Conservation (phyloP, 352 stramenopile species). For the Bremia lactucae region DNA sequence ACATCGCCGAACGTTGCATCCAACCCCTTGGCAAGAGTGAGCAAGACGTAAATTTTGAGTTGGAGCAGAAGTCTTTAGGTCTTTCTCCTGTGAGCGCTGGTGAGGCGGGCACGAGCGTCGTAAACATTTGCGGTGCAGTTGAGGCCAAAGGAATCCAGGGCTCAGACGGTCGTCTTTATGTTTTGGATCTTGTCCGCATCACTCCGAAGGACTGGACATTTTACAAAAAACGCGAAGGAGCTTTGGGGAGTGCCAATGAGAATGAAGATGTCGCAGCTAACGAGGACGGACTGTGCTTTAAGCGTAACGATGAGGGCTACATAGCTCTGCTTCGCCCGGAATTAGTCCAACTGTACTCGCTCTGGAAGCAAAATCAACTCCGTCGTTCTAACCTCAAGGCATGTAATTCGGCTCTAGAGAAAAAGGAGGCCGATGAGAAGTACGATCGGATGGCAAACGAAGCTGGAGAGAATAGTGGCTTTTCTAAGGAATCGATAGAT, state of each 20-base stretch:
- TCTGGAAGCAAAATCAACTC: slow-evolving; percentile 84
- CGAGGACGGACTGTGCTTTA: slow-evolving; percentile 45
- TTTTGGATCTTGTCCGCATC: slow-evolving; percentile 91
- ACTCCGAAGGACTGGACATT: slow-evolving; percentile 92
- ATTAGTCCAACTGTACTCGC: slow-evolving; percentile 85
- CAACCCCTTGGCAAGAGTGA: slow-evolving; percentile 58
- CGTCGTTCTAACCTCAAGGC: slow-evolving; percentile 47
- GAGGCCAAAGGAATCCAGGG: slow-evolving; percentile 93
- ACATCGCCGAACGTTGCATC: slow-evolving; percentile 83
- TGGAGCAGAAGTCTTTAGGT: slow-evolving; percentile 22
- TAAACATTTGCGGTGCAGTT: slow-evolving; percentile 84
- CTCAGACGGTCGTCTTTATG: slow-evolving; percentile 90
- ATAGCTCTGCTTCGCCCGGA: slow-evolving; percentile 87
- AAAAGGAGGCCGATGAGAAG: slow-evolving; percentile 32
- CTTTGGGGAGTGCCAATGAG: slow-evolving; percentile 7
- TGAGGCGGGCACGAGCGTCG: slow-evolving; percentile 44
- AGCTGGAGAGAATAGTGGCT: slow-evolving; percentile 19
- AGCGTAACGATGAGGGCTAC: slow-evolving; percentile 80
- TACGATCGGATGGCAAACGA: slow-evolving; percentile 5
- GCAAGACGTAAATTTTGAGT: slow-evolving; percentile 25
- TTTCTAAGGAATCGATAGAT: slow-evolving; percentile 18
- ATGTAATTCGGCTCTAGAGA: slow-evolving; percentile 34
- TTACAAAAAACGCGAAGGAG: slow-evolving; percentile 41
- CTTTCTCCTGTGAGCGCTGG: slow-evolving; percentile 21
- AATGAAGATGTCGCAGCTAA: slow-evolving; percentile 20